phyloP scores from a whole-genome alignment of 2,329 filamentous ascomycete species.

The Sporothrix sp. region DNA sequence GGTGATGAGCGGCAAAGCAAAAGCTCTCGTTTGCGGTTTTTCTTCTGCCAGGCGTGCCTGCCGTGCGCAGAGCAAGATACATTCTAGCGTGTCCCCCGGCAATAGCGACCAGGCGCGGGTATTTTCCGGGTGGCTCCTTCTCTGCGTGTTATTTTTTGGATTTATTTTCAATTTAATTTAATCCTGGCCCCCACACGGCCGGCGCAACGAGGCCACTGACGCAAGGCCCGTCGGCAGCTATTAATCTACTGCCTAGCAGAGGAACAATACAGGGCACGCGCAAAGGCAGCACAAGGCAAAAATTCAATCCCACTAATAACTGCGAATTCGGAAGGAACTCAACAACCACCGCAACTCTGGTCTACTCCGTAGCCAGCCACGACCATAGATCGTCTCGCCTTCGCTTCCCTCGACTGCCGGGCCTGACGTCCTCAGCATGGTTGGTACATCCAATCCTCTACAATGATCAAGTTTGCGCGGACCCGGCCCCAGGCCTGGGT shows the following conservation, averaged over 20 bases:
- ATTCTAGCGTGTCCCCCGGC: background rate
- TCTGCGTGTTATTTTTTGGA: background rate
- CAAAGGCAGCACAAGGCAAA: background rate
- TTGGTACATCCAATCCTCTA: too few species aligned
- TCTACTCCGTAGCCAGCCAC: too few species aligned
- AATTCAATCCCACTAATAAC: constrained; percentile 2
- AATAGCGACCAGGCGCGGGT: constrained; percentile 14
- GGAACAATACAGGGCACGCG: background rate
- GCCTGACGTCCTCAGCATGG: too few species aligned
- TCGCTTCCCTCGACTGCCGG: too few species aligned
- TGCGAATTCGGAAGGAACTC: constrained; percentile 3
- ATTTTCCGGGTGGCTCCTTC: constrained; percentile 16
- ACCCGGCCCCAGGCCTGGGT: constrained; percentile 12
- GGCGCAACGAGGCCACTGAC: background rate
- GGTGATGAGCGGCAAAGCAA: constrained; percentile 5
- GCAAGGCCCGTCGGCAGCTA: too few species aligned
- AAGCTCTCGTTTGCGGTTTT: constrained; percentile 4
- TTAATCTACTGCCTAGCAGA: too few species aligned
- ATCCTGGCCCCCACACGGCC: background rate
- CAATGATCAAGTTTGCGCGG: constrained; percentile 16
- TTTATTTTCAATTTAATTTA: constrained; percentile 7
- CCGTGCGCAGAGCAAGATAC: background rate
- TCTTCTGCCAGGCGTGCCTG: constrained; percentile 4
- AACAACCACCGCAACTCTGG: background rate
- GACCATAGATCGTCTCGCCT: background rate